Percentiles rank a stretch among this genome's conserved stretches.
Evolutionary conservation across 306 rosid genomes (phyloP).

Genomic region (Sindora glabra): DNA sequence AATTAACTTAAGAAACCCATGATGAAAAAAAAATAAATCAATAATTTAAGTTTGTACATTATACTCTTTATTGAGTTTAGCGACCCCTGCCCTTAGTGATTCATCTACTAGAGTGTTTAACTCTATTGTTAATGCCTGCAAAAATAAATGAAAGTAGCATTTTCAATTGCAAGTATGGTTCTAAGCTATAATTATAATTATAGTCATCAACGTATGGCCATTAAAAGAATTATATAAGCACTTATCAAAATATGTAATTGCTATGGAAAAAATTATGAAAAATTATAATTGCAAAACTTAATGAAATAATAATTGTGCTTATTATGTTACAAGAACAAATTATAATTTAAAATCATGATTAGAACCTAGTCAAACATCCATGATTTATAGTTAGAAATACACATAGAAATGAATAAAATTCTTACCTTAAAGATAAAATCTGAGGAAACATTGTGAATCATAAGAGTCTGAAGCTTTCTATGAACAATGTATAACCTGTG

Average conservation of each 20-base stretch:
- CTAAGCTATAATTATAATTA: too few species aligned
- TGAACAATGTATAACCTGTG: conserved; percentile 61
- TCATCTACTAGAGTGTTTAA: conserved; percentile 33
- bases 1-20: neutral
- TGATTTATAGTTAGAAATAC: neutral
- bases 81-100: conserved; percentile 25
- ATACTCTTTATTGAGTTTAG: conserved; percentile 47
- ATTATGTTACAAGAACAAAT: too few species aligned
- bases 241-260: too few species aligned
- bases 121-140: neutral
- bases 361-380: too few species aligned
- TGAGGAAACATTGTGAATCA: conserved; percentile 49
- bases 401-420: neutral
- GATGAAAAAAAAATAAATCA: neutral
- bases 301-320: too few species aligned
- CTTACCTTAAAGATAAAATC: conserved; percentile 54
- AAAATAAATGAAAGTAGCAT: neutral
- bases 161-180: too few species aligned
- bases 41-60: conserved; percentile 25
- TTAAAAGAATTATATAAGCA: too few species aligned
- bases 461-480: conserved; percentile 55
- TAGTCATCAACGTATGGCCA: too few species aligned
- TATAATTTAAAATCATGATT: too few species aligned
- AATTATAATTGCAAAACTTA: too few species aligned
- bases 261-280: too few species aligned